phyloP scores from a whole-genome alignment of 176 grass and related monocot species.

The Pontederia paniculata region DNA sequence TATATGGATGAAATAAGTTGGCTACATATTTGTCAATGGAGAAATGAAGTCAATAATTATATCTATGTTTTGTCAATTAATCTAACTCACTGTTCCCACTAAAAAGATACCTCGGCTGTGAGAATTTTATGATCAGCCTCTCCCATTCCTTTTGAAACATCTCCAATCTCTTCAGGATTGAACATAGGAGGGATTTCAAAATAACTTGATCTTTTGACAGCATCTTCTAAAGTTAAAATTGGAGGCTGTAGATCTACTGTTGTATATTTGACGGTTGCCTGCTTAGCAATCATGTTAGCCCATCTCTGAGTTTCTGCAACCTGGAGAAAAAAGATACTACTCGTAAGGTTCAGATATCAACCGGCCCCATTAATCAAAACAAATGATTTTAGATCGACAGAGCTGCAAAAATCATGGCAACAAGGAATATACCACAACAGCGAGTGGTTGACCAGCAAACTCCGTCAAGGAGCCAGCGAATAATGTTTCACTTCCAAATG shows the following conservation, averaged over 20 bases:
- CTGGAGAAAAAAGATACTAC: conserved; percentile 16
- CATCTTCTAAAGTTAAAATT: conserved; percentile 69
- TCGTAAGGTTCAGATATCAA: neutral
- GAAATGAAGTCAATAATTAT: too few relatives aligned
- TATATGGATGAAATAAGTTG: too few relatives aligned
- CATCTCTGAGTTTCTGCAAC: conserved; percentile 74
- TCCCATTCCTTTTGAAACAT: conserved; percentile 63
- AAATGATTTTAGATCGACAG: neutral
- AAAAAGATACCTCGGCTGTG: conserved; percentile 47
- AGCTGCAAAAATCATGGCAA: neutral
- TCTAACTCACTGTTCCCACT: too few relatives aligned
- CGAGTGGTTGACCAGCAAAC: conserved; percentile 66
- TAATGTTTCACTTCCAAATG: conserved; percentile 44
- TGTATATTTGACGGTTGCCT: conserved; percentile 48
- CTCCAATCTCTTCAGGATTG: conserved; percentile 40
- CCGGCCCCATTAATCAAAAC: too few relatives aligned
- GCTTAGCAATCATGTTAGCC: conserved; percentile 62
- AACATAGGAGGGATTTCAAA: conserved; percentile 32
- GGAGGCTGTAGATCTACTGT: conserved; percentile 57
- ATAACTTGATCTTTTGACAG: conserved; percentile 48
- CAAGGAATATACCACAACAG: conserved; percentile 49
- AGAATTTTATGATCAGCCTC: conserved; percentile 84
- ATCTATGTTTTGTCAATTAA: too few relatives aligned
- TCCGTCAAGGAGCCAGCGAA: conserved; percentile 52
- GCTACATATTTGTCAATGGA: too few relatives aligned